Conservation (phyloP, 805 yeast genomes). For the Wickerhamiella parazyma region DNA sequence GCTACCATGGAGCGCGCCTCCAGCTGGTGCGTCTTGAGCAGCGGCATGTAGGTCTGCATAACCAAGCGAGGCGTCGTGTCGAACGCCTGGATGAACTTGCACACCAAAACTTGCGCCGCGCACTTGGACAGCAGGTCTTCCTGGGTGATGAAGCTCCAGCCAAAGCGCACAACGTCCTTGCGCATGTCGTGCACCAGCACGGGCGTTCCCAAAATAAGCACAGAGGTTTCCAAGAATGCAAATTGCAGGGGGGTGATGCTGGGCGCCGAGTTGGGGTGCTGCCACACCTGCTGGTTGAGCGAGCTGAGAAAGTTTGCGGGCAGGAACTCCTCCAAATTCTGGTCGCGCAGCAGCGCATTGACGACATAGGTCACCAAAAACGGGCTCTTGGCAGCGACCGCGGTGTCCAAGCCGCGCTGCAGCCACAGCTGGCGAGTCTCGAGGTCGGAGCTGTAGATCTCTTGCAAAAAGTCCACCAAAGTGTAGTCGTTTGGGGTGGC, state of each 20-base stretch:
- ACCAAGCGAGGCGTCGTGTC: slow-evolving; percentile 84
- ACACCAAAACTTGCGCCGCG: slow-evolving; percentile 79
- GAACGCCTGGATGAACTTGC: slow-evolving; percentile 71
- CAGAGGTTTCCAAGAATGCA: slow-evolving; percentile 69
- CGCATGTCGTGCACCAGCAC: slow-evolving; percentile 42
- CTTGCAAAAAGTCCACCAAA: not conserved
- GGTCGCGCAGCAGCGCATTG: slow-evolving; percentile 26
- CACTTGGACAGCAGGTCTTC: slow-evolving; percentile 85
- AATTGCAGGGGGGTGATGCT: slow-evolving; percentile 29
- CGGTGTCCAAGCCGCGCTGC: not conserved
- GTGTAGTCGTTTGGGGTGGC: not conserved
- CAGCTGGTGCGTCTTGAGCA: slow-evolving; percentile 67
- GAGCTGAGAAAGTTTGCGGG: slow-evolving; percentile 32
- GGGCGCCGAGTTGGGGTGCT: slow-evolving; percentile 17
- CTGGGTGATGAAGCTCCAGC: slow-evolving; percentile 83
- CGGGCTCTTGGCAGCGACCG: not conserved
- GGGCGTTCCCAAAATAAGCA: slow-evolving; percentile 59
- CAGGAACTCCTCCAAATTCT: not conserved
- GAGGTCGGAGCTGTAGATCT: not conserved
- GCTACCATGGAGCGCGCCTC: slow-evolving; percentile 75
- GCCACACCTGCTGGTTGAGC: slow-evolving; percentile 62
- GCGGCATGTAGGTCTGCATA: slow-evolving; percentile 82
- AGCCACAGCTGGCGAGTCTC: not conserved
- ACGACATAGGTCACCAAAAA: slow-evolving; percentile 31
- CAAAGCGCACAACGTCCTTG: slow-evolving; percentile 81